phyloP scores from a whole-genome alignment of 2,329 filamentous ascomycete species.

The Graphilbum fragrans region DNA sequence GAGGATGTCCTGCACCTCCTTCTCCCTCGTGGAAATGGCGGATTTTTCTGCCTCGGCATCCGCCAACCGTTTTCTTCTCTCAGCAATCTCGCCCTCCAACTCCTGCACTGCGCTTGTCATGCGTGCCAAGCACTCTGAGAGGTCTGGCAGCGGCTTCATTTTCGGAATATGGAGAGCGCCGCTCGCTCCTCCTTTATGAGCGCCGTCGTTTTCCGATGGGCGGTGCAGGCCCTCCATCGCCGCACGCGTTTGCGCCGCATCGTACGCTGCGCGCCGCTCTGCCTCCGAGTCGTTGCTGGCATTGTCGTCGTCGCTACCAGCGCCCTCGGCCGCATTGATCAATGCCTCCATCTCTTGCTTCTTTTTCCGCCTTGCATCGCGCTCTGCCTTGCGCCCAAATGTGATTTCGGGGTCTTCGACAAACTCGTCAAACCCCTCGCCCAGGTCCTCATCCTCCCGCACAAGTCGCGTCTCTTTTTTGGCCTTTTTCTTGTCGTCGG shows the following conservation, averaged over 20 bases:
- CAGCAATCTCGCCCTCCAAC: conserved; percentile 51
- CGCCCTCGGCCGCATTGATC: conserved; percentile 67
- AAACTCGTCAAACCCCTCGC: conserved; percentile 87
- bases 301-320: conserved; percentile 37
- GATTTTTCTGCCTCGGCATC: conserved; percentile 56
- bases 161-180: conserved; percentile 34
- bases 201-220: conserved; percentile 23
- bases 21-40: conserved; percentile 56
- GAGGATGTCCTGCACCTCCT: conserved; percentile 67
- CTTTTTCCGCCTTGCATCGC: conserved; percentile 52
- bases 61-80: conserved; percentile 51
- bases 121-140: conserved; percentile 53
- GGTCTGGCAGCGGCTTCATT: conserved; percentile 65
- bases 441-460: conserved; percentile 80
- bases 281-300: conserved; percentile 59
- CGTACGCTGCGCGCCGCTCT: conserved; percentile 69
- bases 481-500: conserved; percentile 31
- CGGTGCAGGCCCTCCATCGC: conserved; percentile 65
- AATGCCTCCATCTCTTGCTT: conserved; percentile 71
- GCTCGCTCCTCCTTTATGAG: conserved; percentile 18
- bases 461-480: conserved; percentile 64
- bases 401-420: conserved; percentile 74
- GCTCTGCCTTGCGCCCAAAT: conserved; percentile 67
- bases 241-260: conserved; percentile 71
- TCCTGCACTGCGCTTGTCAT: conserved; percentile 48